These are phyloP conservation scores for Scenedesmus sp. DNA, from an alignment of 163 green algal species.

Conservation along the genomic window DNA sequence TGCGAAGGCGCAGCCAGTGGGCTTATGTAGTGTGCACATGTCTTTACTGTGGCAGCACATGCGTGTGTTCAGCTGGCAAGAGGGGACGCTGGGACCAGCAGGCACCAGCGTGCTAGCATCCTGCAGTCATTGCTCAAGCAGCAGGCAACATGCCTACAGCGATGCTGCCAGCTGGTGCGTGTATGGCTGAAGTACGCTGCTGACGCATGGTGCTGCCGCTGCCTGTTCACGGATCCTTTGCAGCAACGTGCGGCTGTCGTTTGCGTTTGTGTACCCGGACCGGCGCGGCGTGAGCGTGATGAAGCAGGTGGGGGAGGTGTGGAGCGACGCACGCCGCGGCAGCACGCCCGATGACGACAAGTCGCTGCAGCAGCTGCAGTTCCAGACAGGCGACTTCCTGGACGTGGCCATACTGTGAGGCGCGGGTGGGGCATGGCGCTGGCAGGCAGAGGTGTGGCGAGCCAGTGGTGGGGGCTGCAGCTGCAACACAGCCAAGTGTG, in stretches of 20 bases:
- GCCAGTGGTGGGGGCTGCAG: not conserved
- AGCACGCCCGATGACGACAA: slow-evolving; percentile 77
- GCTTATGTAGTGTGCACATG: too few relatives aligned
- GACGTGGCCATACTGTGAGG: slow-evolving; percentile 66
- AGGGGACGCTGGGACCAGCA: too few relatives aligned
- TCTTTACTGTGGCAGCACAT: too few relatives aligned
- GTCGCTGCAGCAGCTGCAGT: slow-evolving; percentile 81
- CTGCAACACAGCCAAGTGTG: not conserved
- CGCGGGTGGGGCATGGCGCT: too few relatives aligned
- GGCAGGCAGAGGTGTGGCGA: not conserved
- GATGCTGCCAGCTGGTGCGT: not conserved
- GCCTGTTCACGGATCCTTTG: not conserved
- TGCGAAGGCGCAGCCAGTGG: too few relatives aligned
- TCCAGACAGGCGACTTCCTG: slow-evolving; percentile 81
- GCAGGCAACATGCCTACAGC: too few relatives aligned
- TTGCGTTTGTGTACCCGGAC: slow-evolving; percentile 92
- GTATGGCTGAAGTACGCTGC: not conserved
- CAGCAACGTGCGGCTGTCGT: slow-evolving; percentile 69
- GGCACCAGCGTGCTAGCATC: too few relatives aligned
- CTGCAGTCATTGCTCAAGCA: not conserved
- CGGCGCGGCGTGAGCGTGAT: slow-evolving; percentile 83
- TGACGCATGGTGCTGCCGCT: not conserved
- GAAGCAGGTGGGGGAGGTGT: slow-evolving; percentile 79
- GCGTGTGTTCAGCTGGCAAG: too few relatives aligned
- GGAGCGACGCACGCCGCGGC: slow-evolving; percentile 54